Conservation (phyloP, 2,329 filamentous ascomycete species). For the Teratosphaeria pseudoeucalypti region DNA sequence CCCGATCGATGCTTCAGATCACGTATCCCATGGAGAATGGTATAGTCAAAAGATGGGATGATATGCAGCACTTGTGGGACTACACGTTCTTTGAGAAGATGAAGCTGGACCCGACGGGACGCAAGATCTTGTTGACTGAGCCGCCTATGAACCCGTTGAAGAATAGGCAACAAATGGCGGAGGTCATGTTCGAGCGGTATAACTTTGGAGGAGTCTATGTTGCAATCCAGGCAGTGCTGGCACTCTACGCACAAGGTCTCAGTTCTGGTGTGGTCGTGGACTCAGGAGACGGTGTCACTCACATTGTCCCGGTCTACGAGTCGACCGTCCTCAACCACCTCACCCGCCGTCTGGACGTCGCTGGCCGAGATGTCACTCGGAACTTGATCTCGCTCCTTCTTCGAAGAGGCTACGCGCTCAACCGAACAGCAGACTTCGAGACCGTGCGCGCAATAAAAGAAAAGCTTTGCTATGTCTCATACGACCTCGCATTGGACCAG, state of each 20-base stretch:
- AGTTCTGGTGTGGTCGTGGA: slow-evolving; percentile 89
- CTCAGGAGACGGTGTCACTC: slow-evolving; percentile 94
- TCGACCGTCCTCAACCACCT: slow-evolving; percentile 96
- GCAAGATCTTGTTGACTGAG: slow-evolving; percentile 95
- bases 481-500: slow-evolving; percentile 94
- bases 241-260: slow-evolving; percentile 87
- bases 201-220: slow-evolving; percentile 95
- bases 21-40: slow-evolving; percentile 99
- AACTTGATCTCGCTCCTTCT: slow-evolving; percentile 93
- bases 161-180: slow-evolving; percentile 96
- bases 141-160: slow-evolving; percentile 95
- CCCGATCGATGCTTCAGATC: slow-evolving; percentile 94
- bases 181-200: slow-evolving; percentile 99
- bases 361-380: slow-evolving; percentile 92
- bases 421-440: slow-evolving; percentile 97
- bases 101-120: slow-evolving; percentile 76
- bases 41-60: slow-evolving; percentile 98
- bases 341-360: slow-evolving; percentile 85
- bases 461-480: slow-evolving; percentile 98
- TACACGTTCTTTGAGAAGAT: slow-evolving; percentile 98
- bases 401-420: slow-evolving; percentile 88
- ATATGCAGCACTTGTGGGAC: slow-evolving; percentile 99
- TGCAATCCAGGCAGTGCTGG: slow-evolving; percentile 92
- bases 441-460: slow-evolving; percentile 99
- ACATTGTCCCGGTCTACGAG: slow-evolving; percentile 98